phyloP scores from a whole-genome alignment of 768 basidiomycete genomes.

The Gymnopilus junonius region DNA sequence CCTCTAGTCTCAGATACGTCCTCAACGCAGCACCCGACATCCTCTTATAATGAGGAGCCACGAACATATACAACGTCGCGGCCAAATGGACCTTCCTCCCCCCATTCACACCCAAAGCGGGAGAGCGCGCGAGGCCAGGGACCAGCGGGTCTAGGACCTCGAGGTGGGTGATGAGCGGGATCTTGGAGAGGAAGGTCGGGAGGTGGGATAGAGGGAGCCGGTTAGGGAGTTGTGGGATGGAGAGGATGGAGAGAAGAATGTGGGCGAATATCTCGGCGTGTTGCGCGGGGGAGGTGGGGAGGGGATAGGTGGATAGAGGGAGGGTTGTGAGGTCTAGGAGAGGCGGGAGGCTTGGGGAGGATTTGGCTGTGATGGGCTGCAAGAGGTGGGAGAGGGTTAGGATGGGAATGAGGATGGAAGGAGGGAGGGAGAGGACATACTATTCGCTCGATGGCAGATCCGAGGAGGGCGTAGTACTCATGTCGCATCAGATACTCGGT shows the following conservation, averaged over 20 bases:
- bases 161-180: constrained; percentile 54
- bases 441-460: constrained; percentile 46
- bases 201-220: constrained; percentile 67
- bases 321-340: constrained; percentile 50
- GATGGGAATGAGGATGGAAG: not conserved
- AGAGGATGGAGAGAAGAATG: constrained; percentile 61
- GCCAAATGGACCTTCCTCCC: constrained; percentile 59
- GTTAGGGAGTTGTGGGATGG: constrained; percentile 80
- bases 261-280: constrained; percentile 40
- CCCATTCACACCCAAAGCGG: too few relatives aligned
- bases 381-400: not conserved
- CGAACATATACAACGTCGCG: constrained; percentile 73
- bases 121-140: too few relatives aligned
- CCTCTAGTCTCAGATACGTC: constrained; percentile 58
- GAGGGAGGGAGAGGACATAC: constrained; percentile 41
- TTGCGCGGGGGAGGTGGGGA: constrained; percentile 19
- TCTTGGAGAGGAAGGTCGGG: constrained; percentile 61
- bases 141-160: constrained; percentile 28
- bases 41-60: constrained; percentile 59
- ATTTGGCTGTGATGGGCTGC: constrained; percentile 65
- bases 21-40: constrained; percentile 49
- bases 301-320: constrained; percentile 40
- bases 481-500: constrained; percentile 50
- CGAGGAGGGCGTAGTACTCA: constrained; percentile 49
- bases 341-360: constrained; percentile 50